These are phyloP conservation scores for Gastroboletus turbinatus DNA, from an alignment of 1,284 basidiomycete species.

Conservation along the genomic window DNA sequence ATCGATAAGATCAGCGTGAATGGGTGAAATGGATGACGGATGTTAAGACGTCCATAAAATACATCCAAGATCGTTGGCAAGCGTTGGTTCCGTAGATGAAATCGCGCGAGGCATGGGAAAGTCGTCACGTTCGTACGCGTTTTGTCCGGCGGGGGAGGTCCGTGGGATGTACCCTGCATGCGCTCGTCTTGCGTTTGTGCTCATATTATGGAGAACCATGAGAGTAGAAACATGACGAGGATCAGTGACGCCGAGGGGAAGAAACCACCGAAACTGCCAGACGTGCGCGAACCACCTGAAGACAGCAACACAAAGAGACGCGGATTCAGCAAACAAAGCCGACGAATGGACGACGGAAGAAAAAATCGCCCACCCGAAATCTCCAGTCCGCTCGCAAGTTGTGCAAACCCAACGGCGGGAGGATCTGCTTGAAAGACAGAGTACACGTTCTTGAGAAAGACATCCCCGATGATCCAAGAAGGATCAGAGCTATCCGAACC, in stretches of 20 bases:
- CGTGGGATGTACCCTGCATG: not conserved
- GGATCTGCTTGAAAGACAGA: constrained; percentile 45
- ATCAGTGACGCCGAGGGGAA: not conserved
- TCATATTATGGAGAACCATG: not conserved
- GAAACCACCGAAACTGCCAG: not conserved
- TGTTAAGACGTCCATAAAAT: not conserved
- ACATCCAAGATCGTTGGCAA: not conserved
- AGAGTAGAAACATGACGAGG: not conserved
- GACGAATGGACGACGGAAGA: not conserved
- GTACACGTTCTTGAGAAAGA: constrained; percentile 62
- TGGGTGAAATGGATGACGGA: not conserved
- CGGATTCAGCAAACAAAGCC: not conserved
- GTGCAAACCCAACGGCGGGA: constrained; percentile 49
- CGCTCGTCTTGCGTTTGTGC: too few species aligned
- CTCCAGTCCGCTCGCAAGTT: constrained; percentile 12
- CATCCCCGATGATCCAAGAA: constrained; percentile 61
- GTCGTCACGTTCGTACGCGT: not conserved
- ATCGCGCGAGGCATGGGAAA: not conserved
- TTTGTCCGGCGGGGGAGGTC: not conserved
- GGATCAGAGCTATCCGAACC: not conserved
- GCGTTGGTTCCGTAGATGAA: too few species aligned
- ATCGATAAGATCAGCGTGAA: not conserved
- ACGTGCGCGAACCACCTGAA: not conserved
- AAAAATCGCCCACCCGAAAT: not conserved
- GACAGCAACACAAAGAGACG: not conserved